Evolutionary conservation across 2,329 filamentous ascomycete genomes (phyloP).

Genomic region (Elsinoe ampelina): DNA sequence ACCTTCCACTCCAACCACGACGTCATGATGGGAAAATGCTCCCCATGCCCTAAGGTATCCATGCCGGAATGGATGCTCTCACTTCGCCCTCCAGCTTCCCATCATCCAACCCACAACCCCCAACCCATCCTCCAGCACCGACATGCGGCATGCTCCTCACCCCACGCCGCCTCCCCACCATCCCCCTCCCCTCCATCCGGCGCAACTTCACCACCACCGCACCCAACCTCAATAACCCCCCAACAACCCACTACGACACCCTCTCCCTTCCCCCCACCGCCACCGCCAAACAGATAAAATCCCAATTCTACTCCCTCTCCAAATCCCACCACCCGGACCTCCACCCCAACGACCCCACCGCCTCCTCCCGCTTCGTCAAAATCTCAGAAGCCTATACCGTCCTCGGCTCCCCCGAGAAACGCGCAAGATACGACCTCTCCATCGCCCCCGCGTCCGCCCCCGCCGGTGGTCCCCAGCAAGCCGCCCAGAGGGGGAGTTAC

Average conservation of each 20-base stretch:
- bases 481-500: slow-evolving; percentile 49
- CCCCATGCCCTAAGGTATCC: too few relatives aligned
- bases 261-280: slow-evolving; percentile 64
- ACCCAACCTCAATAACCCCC: slow-evolving; percentile 25
- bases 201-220: slow-evolving; percentile 39
- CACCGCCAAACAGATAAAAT: slow-evolving; percentile 67
- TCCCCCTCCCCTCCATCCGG: neutral
- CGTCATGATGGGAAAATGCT: neutral
- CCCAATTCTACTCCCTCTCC: slow-evolving; percentile 77
- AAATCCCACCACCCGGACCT: slow-evolving; percentile 88
- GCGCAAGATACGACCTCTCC: slow-evolving; percentile 71
- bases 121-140: neutral
- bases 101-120: too few relatives aligned
- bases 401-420: slow-evolving; percentile 64
- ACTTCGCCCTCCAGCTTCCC: too few relatives aligned
- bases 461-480: slow-evolving; percentile 27
- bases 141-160: slow-evolving; percentile 17
- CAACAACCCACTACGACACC: slow-evolving; percentile 67
- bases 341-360: slow-evolving; percentile 65
- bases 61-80: too few relatives aligned
- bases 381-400: slow-evolving; percentile 77
- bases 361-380: slow-evolving; percentile 66
- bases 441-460: slow-evolving; percentile 34
- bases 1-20: neutral
- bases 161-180: slow-evolving; percentile 4